Evolutionary conservation across 768 basidiomycete genomes (phyloP), one percentile per base, ranked within the genome.

Genomic region (Tylopilus sp.): DNA sequence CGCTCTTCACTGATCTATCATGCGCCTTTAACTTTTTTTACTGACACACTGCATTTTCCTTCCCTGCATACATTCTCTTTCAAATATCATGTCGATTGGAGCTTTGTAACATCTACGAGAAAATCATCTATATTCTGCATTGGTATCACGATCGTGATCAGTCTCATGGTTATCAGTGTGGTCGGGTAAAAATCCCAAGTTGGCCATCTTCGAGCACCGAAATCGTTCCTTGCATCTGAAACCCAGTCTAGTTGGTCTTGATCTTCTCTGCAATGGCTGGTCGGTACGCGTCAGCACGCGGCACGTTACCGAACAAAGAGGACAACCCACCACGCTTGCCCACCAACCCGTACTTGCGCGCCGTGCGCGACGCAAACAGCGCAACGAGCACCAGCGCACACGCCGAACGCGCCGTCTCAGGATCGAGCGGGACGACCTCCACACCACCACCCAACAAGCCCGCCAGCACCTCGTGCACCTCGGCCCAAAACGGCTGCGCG

Each of bases 401-500:
- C 19, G 84, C 74, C 8, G 88, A 84, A 13, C 89, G 74, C 12
- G 90, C 91, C 7, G 74, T 76, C 62, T 86, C 80, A 0, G 80
- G 72, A 52, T 88, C 85, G 5, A 87, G 61, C 1, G 85, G 72
- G 30, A 78, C 76, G 2, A 78, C 51, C 57, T 62, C 45, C 31
- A 52, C 72, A 0, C 25, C 24, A 1, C 26, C 28, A 0, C 83
- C 82, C 24, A 82, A 71, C 48, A 78, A 60, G 7, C 76, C 72
- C 11, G 76, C 67, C 11, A 86, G 59, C 17, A 83, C 63, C 6
- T 65, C 55, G 57, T 87, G 84, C 36, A 78, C 49, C 26, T 86
- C 81, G 1, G 78, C 81, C 86, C 85, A 94, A 68, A 88, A 87
- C 1, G 92, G 88, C 65, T 95, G 92, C 3, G 89, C 85, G 57